A percentile compares a stretch with the other conserved stretches of the same genome.
phyloP scores from a whole-genome alignment of 1,139 yeast species.

The Saccharomyces hybrid region DNA sequence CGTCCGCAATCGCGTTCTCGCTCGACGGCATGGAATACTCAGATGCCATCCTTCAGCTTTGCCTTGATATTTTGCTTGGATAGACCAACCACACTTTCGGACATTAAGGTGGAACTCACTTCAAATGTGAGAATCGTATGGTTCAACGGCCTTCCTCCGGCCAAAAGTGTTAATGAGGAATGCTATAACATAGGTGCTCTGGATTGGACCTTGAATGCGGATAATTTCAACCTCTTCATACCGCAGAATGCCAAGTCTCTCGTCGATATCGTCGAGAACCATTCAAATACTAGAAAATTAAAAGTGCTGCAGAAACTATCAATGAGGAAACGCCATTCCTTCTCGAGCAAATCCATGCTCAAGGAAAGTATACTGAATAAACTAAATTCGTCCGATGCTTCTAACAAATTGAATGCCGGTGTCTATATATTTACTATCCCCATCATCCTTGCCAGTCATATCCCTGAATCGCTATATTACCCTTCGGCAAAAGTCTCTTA shows the following conservation, averaged over 20 bases:
- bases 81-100: constrained; percentile 21
- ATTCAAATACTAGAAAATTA: constrained; percentile 6
- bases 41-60: constrained; percentile 21
- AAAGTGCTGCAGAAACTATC: constrained; percentile 13
- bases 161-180: constrained; percentile 34
- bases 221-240: constrained; percentile 42
- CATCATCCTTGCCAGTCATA: constrained; percentile 52
- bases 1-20: not conserved
- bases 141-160: constrained; percentile 46
- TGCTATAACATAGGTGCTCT: constrained; percentile 39
- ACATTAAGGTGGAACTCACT: constrained; percentile 25
- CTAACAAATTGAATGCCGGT: constrained; percentile 38
- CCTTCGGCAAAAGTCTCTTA: constrained; percentile 32
- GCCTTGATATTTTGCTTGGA: constrained; percentile 23
- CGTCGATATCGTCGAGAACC: constrained; percentile 14
- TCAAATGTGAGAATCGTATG: constrained; percentile 36
- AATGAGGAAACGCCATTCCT: constrained; percentile 3
- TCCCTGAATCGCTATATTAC: constrained; percentile 58
- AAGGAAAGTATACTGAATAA: not conserved
- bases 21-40: not conserved
- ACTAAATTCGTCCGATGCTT: not conserved
- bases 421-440: constrained; percentile 68
- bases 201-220: constrained; percentile 39
- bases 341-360: not conserved
- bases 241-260: constrained; percentile 15